These are phyloP conservation scores for Stenogyne calaminthoides DNA, from an alignment of 305 asterid species.

Conservation along the genomic window DNA sequence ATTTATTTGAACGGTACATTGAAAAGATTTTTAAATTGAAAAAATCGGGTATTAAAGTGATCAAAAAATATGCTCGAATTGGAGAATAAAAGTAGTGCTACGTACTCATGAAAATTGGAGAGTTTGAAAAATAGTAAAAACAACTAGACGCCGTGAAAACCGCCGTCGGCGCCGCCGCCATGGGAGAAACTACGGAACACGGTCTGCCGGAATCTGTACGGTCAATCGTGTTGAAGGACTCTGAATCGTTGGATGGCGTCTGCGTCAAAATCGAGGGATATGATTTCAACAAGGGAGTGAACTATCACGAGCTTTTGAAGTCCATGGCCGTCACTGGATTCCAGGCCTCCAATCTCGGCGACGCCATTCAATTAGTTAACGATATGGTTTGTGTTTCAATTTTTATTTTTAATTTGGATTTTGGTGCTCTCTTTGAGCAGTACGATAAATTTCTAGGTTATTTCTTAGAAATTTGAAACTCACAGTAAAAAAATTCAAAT, in stretches of 20 bases:
- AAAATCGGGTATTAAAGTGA: no score
- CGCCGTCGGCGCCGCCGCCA: constrained; percentile 24
- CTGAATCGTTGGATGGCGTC: constrained; percentile 62
- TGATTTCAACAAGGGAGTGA: constrained; percentile 79
- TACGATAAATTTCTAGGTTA: background rate
- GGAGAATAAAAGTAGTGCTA: no score
- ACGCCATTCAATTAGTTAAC: constrained; percentile 75
- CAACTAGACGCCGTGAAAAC: background rate
- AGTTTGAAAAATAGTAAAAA: background rate
- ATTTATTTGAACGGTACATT: no score
- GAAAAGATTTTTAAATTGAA: no score
- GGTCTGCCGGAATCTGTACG: constrained; percentile 53
- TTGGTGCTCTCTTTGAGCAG: background rate
- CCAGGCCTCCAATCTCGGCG: constrained; percentile 96
- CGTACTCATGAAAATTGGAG: no score
- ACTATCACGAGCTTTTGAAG: constrained; percentile 62
- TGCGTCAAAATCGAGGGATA: constrained; percentile 70
- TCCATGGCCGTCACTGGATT: constrained; percentile 84
- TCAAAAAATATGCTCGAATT: no score
- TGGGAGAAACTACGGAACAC: constrained; percentile 49
- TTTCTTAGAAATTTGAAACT: background rate
- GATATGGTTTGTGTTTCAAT: constrained; percentile 60
- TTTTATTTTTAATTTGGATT: constrained; percentile 4
- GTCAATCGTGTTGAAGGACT: constrained; percentile 64
- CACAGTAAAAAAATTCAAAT: background rate